Percentiles rank a stretch among this genome's conserved stretches.
Conservation (phyloP, 805 yeast genomes). For the Komagataella kurtzmanii region DNA sequence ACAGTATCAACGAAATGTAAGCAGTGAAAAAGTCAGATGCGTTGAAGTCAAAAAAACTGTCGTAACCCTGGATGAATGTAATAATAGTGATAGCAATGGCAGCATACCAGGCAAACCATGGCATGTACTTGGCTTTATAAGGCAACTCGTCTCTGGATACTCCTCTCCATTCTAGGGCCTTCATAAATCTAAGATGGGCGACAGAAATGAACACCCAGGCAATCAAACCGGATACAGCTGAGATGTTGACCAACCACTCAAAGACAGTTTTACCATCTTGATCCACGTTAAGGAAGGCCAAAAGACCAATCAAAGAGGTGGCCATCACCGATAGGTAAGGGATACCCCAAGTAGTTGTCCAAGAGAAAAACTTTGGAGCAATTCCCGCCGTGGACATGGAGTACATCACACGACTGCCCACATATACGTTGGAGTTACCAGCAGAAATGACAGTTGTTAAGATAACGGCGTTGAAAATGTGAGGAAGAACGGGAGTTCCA, state of each 20-base stretch:
- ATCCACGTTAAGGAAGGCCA: constrained; percentile 48
- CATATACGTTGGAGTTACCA: constrained; percentile 63
- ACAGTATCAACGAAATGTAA: constrained; percentile 55
- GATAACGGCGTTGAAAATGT: constrained; percentile 62
- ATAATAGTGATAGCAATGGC: constrained; percentile 31
- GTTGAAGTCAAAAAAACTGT: constrained; percentile 35
- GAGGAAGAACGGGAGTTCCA: constrained; percentile 54
- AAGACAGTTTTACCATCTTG: constrained; percentile 44
- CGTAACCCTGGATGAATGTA: constrained; percentile 36
- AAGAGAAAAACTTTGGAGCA: constrained; percentile 40
- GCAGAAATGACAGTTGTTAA: constrained; percentile 61
- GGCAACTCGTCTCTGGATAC: constrained; percentile 60
- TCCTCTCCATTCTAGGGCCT: constrained; percentile 45
- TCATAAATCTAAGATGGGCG: constrained; percentile 60
- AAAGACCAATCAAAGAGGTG: constrained; percentile 48
- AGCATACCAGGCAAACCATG: constrained; percentile 53
- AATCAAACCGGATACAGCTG: constrained; percentile 67
- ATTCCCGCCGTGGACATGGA: constrained; percentile 47
- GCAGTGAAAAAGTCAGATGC: constrained; percentile 56
- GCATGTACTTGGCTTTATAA: constrained; percentile 62
- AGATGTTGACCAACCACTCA: constrained; percentile 60
- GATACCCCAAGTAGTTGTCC: constrained; percentile 43
- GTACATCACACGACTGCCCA: constrained; percentile 55
- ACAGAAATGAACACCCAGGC: constrained; percentile 57
- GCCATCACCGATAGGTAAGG: constrained; percentile 43